Evolutionary conservation across 2,329 filamentous ascomycete genomes (phyloP).

Genomic region (Aureobasidium sp.): DNA sequence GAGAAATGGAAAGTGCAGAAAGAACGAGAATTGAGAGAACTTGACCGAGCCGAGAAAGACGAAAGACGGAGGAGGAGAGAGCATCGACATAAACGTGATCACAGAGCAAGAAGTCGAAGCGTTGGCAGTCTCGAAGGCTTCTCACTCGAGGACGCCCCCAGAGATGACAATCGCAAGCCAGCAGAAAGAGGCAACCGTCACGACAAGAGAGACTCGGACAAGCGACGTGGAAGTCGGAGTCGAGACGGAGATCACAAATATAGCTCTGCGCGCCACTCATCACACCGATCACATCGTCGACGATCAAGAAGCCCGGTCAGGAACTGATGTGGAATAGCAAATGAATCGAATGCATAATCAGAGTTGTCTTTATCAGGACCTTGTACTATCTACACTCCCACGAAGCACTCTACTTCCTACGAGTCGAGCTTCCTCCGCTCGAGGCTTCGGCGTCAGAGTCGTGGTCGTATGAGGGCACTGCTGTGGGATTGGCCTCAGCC

Average conservation of each 20-base stretch:
- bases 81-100: neutral
- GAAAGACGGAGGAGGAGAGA: conserved; percentile 5
- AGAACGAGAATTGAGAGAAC: conserved; percentile 38
- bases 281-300: neutral
- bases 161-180: too few species aligned
- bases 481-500: neutral
- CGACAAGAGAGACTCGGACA: conserved; percentile 13
- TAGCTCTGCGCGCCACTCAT: neutral
- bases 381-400: neutral
- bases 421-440: neutral
- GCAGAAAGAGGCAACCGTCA: neutral
- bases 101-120: neutral
- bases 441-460: neutral
- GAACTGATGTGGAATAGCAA: neutral
- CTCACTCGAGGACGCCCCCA: conserved; percentile 19
- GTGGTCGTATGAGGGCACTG: conserved; percentile 2
- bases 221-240: conserved; percentile 15
- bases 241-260: conserved; percentile 3
- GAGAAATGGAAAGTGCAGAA: conserved; percentile 48
- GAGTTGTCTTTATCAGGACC: too few species aligned
- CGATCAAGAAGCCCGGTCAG: conserved; percentile 2
- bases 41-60: conserved; percentile 17
- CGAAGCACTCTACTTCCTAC: neutral
- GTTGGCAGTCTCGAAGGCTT: conserved; percentile 23
- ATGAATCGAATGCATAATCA: neutral